Evolutionary conservation across 129 eudicot genomes (phyloP).

Genomic region (Centella asiatica): DNA sequence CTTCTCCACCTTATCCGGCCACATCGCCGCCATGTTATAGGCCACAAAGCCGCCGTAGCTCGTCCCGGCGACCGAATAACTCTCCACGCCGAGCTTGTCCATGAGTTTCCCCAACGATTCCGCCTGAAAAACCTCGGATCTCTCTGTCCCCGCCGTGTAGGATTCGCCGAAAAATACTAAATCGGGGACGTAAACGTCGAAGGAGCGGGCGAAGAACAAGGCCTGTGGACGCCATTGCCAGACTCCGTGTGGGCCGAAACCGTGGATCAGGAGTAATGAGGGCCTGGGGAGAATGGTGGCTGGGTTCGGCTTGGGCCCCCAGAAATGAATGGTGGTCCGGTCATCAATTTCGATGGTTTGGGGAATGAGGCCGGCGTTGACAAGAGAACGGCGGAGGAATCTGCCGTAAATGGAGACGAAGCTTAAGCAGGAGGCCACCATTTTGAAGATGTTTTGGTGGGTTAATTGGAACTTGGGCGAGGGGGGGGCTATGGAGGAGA

Average conservation of each 20-base stretch:
- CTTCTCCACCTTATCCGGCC: constrained; percentile 69
- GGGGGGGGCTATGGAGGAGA: no score
- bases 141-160: constrained; percentile 30
- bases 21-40: constrained; percentile 52
- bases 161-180: constrained; percentile 67
- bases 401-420: constrained; percentile 41
- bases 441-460: no score
- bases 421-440: constrained; percentile 47
- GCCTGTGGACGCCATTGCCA: constrained; percentile 83
- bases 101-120: constrained; percentile 38
- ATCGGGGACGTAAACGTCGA: constrained; percentile 54
- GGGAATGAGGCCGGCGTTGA: constrained; percentile 48
- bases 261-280: constrained; percentile 45
- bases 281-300: constrained; percentile 20
- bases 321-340: constrained; percentile 50
- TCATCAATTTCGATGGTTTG: constrained; percentile 34
- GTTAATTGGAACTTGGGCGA: no score
- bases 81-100: constrained; percentile 48
- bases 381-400: constrained; percentile 45
- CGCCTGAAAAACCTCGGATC: constrained; percentile 75
- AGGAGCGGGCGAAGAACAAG: constrained; percentile 28
- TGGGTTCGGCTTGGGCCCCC: constrained; percentile 42
- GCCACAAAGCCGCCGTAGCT: constrained; percentile 84
- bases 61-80: constrained; percentile 60
- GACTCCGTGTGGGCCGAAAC: constrained; percentile 61